Percentiles rank a stretch among this genome's conserved stretches.
phyloP scores from a whole-genome alignment of 2,329 filamentous ascomycete genomes.

The Atkinsonella hypoxylon region DNA sequence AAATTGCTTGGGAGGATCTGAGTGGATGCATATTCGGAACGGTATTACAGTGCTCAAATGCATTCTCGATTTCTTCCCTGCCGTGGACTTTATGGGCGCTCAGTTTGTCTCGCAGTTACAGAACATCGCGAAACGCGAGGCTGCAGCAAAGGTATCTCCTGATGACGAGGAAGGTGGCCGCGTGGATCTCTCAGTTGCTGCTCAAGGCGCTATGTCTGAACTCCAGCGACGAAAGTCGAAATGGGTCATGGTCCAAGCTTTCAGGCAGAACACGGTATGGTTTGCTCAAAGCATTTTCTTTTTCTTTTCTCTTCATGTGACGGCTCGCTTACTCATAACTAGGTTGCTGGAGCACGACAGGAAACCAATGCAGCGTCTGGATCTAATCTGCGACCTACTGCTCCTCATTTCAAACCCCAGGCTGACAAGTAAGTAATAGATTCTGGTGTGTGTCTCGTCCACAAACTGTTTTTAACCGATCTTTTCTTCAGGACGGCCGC shows the following conservation, averaged over 20 bases:
- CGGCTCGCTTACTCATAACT: background rate
- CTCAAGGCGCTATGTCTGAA: constrained; percentile 58
- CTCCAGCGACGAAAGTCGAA: constrained; percentile 53
- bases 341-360: constrained; percentile 18
- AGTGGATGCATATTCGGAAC: constrained; percentile 98
- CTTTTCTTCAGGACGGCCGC: constrained; percentile 11
- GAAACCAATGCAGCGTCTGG: constrained; percentile 18
- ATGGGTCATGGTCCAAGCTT: constrained; percentile 67
- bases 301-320: too few species aligned
- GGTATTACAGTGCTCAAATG: constrained; percentile 81
- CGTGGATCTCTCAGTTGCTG: constrained; percentile 64
- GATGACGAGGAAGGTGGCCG: constrained; percentile 46
- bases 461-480: constrained; percentile 4
- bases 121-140: constrained; percentile 52
- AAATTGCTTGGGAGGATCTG: constrained; percentile 65
- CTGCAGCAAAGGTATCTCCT: constrained; percentile 32
- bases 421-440: constrained; percentile 23
- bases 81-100: constrained; percentile 76
- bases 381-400: constrained; percentile 43
- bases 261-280: constrained; percentile 50
- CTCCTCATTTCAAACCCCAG: constrained; percentile 52
- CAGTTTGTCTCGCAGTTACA: constrained; percentile 52
- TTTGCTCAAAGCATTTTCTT: too few species aligned
- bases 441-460: background rate
- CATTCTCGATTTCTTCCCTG: constrained; percentile 72